A percentile compares a stretch with the other conserved stretches of the same genome.
Conservation (phyloP, 1,284 basidiomycete genomes). For the Schizophyllum amplum region DNA sequence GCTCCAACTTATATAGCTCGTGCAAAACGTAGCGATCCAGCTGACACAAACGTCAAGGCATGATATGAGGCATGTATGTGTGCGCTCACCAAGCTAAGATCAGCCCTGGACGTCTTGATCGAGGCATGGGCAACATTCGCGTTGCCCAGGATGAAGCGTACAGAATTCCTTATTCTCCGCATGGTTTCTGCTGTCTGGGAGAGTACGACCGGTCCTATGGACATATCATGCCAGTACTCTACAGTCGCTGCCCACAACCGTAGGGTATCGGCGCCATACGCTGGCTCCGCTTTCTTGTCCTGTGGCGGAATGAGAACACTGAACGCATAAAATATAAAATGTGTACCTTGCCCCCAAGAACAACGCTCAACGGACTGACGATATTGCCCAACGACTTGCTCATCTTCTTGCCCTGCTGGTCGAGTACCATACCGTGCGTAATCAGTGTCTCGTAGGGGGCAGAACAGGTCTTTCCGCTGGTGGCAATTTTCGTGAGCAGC, state of each 20-base stretch:
- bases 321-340: neutral
- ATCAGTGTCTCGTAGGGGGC: conserved; percentile 68
- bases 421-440: conserved; percentile 97
- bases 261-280: conserved; percentile 83
- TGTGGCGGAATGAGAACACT: conserved; percentile 25
- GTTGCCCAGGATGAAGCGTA: conserved; percentile 88
- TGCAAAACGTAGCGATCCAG: conserved; percentile 83
- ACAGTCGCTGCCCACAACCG: conserved; percentile 90
- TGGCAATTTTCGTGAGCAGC: conserved; percentile 75
- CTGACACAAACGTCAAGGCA: conserved; percentile 29
- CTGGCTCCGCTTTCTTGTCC: conserved; percentile 64
- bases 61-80: neutral
- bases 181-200: conserved; percentile 72
- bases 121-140: conserved; percentile 39
- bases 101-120: no score
- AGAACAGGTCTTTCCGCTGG: conserved; percentile 13
- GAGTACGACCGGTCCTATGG: conserved; percentile 77
- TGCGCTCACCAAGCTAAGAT: conserved; percentile 57
- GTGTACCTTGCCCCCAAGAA: conserved; percentile 69
- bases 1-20: conserved; percentile 72
- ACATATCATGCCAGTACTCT: conserved; percentile 86
- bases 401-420: conserved; percentile 93
- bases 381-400: conserved; percentile 97
- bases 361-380: conserved; percentile 75
- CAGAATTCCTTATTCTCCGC: conserved; percentile 84